Percentiles rank a stretch among this genome's conserved stretches.
Evolutionary conservation across 495 filamentous ascomycete genomes (phyloP).

Genomic region (Aspergillus bridgeri): DNA sequence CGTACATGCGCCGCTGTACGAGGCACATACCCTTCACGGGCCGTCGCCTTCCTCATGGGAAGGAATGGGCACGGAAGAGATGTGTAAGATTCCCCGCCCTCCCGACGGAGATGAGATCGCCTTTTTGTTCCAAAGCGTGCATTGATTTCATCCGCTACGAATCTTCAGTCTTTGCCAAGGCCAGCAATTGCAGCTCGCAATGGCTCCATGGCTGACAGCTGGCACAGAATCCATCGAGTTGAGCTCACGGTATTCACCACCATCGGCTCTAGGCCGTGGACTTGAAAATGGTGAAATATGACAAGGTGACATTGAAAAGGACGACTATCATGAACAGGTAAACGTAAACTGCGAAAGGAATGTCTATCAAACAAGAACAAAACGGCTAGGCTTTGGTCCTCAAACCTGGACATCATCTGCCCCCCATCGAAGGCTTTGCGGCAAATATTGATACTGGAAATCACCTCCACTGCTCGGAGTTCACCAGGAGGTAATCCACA

Average conservation of each 20-base stretch:
- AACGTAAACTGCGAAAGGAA: conserved; percentile 20
- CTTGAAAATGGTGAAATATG: background rate
- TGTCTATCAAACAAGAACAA: conserved; percentile 20
- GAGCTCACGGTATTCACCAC: background rate
- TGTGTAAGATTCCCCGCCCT: background rate
- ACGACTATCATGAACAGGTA: conserved; percentile 8
- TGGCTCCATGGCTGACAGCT: background rate
- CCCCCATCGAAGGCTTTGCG: background rate
- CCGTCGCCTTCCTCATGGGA: conserved; percentile 1
- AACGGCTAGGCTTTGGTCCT: background rate
- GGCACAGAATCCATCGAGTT: background rate
- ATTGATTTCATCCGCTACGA: background rate
- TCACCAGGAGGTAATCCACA: background rate
- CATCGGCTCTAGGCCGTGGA: background rate
- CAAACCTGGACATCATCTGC: background rate
- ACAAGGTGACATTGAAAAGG: background rate
- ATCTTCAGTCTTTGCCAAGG: background rate
- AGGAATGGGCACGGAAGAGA: background rate
- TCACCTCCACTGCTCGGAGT: background rate
- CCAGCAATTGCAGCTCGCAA: background rate
- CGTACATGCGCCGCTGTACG: conserved; percentile 4
- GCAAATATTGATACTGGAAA: background rate
- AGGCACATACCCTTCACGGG: conserved; percentile 9
- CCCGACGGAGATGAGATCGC: background rate
- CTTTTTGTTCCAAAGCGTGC: background rate